Conservation (phyloP, 2,329 filamentous ascomycete genomes). For the Phaeophleospora eucalypticola region DNA sequence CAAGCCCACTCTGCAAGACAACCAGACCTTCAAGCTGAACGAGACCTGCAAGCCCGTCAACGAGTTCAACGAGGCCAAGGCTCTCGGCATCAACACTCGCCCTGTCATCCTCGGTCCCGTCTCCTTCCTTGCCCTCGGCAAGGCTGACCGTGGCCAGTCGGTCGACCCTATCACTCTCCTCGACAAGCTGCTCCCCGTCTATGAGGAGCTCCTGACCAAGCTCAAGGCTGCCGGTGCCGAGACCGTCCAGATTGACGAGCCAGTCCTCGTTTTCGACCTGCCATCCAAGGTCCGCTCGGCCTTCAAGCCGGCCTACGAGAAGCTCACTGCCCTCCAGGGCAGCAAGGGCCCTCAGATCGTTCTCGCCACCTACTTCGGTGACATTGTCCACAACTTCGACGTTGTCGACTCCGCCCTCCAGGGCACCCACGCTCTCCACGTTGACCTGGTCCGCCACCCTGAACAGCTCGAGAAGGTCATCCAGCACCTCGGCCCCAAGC, state of each 20-base stretch:
- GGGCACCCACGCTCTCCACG: slow-evolving; percentile 77
- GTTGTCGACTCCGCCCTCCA: slow-evolving; percentile 65
- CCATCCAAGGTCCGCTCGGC: slow-evolving; percentile 85
- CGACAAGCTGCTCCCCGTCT: slow-evolving; percentile 88
- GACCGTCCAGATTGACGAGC: slow-evolving; percentile 97
- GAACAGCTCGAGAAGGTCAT: slow-evolving; percentile 90
- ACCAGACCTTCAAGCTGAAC: slow-evolving; percentile 89
- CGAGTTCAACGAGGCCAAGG: slow-evolving; percentile 97
- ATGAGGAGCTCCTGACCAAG: slow-evolving; percentile 86
- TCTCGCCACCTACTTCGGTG: slow-evolving; percentile 97
- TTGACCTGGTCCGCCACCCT: slow-evolving; percentile 96
- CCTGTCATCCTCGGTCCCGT: slow-evolving; percentile 94
- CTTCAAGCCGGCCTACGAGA: slow-evolving; percentile 97
- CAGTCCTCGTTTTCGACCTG: slow-evolving; percentile 91
- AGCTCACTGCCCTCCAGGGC: slow-evolving; percentile 66
- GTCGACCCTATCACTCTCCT: slow-evolving; percentile 93
- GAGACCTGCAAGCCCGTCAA: slow-evolving; percentile 86
- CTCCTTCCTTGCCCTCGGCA: slow-evolving; percentile 94
- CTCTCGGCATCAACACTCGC: slow-evolving; percentile 85
- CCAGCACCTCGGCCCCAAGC: slow-evolving; percentile 77
- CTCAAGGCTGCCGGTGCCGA: slow-evolving; percentile 96
- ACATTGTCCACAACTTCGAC: slow-evolving; percentile 98
- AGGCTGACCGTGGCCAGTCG: slow-evolving; percentile 92
- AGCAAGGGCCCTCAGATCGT: slow-evolving; percentile 80
- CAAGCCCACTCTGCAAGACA: slow-evolving; percentile 96